These are phyloP conservation scores for Aristolochia contorta DNA, from an alignment of 164 flowering plant species.

Conservation along the genomic window DNA sequence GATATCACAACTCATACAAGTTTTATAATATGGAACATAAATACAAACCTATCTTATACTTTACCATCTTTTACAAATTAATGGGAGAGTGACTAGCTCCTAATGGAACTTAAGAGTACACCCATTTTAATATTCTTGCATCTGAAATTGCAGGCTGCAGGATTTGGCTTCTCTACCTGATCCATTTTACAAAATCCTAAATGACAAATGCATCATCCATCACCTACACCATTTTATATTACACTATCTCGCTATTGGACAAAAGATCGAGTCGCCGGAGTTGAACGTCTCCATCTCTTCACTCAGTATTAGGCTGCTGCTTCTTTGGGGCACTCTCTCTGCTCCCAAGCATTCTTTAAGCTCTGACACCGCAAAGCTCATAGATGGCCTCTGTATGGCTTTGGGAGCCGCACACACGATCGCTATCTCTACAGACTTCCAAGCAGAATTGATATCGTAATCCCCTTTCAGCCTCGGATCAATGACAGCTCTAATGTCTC, in stretches of 20 bases:
- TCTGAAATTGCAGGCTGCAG: no score
- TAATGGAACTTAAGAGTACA: no score
- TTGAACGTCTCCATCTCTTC: neutral
- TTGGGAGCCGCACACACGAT: slow-evolving; percentile 26
- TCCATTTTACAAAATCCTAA: no score
- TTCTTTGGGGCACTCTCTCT: neutral
- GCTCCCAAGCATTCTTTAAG: neutral
- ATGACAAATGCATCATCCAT: no score
- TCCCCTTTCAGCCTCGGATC: slow-evolving; percentile 32
- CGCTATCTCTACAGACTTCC: slow-evolving; percentile 40
- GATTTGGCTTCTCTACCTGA: no score
- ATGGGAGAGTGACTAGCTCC: no score
- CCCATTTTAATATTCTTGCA: no score
- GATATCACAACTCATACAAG: no score
- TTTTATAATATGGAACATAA: no score
- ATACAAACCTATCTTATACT: no score
- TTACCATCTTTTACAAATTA: no score
- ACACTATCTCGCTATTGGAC: neutral
- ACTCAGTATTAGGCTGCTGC: neutral
- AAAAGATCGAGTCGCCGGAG: neutral
- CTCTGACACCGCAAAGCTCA: slow-evolving; percentile 20
- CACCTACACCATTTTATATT: neutral
- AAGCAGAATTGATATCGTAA: slow-evolving; percentile 23
- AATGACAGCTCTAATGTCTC: slow-evolving; percentile 24
- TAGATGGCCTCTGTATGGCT: slow-evolving; percentile 26